Conservation (phyloP, 2,329 filamentous ascomycete genomes). For the Penicillium sp. region DNA sequence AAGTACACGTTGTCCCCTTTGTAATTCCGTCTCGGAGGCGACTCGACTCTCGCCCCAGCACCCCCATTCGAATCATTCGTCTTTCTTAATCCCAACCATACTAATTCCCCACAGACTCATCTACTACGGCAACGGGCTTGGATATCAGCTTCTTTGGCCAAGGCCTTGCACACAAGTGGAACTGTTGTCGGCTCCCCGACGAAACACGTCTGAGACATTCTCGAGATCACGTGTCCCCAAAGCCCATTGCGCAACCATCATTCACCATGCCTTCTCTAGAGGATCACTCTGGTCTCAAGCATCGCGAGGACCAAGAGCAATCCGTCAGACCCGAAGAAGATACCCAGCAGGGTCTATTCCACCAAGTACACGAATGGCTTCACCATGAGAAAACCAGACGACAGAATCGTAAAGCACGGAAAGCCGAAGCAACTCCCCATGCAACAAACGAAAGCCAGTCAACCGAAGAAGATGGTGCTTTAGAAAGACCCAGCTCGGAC, state of each 20-base stretch:
- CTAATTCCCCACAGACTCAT: conserved; percentile 30
- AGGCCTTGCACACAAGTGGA: conserved; percentile 22
- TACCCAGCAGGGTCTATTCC: conserved; percentile 52
- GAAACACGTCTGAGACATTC: conserved; percentile 30
- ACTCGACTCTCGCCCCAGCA: conserved; percentile 4
- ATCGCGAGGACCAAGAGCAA: conserved; percentile 31
- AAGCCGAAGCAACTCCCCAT: conserved; percentile 46
- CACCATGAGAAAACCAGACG: conserved; percentile 73
- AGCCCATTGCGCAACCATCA: conserved; percentile 29
- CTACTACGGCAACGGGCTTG: conserved; percentile 30
- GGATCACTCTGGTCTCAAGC: conserved; percentile 30
- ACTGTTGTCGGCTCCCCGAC: conserved; percentile 20
- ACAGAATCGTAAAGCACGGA: conserved; percentile 53
- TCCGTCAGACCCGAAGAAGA: conserved; percentile 33
- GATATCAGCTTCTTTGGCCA: conserved; percentile 27
- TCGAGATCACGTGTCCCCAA: conserved; percentile 28
- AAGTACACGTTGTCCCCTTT: conserved; percentile 8
- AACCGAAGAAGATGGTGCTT: conserved; percentile 27
- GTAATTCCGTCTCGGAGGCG: conserved; percentile 10
- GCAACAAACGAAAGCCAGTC: conserved; percentile 29
- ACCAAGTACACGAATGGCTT: conserved; percentile 80
- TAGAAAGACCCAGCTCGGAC: conserved; percentile 50
- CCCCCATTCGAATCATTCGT: conserved; percentile 9
- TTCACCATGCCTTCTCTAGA: conserved; percentile 28
- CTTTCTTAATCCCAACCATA: conserved; percentile 14